These are phyloP conservation scores for Kazachstania africana DNA, from an alignment of 805 yeast genomes.

Conservation along the genomic window DNA sequence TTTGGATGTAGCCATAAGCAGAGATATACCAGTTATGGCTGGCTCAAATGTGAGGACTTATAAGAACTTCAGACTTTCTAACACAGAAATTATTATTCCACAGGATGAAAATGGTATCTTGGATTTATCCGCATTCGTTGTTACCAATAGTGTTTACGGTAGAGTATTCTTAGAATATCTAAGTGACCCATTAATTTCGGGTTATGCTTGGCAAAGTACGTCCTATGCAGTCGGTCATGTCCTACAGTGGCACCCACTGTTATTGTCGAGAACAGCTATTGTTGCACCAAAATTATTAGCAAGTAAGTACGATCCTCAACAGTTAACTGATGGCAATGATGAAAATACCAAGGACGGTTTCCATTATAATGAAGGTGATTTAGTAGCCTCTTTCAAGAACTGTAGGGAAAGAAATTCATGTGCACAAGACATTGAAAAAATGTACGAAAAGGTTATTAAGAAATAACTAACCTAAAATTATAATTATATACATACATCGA, in stretches of 20 bases:
- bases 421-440: slow-evolving; percentile 30
- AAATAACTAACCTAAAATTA: not conserved
- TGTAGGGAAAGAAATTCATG: slow-evolving; percentile 44
- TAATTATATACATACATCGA: not conserved
- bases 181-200: slow-evolving; percentile 60
- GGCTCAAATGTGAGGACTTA: slow-evolving; percentile 38
- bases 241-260: slow-evolving; percentile 88
- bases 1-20: slow-evolving; percentile 50
- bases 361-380: slow-evolving; percentile 52
- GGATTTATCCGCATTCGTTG: slow-evolving; percentile 59
- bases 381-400: slow-evolving; percentile 49
- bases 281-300: slow-evolving; percentile 54
- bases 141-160: slow-evolving; percentile 54
- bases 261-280: slow-evolving; percentile 60
- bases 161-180: slow-evolving; percentile 68
- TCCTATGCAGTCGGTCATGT: slow-evolving; percentile 64
- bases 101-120: slow-evolving; percentile 50
- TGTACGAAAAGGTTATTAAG: slow-evolving; percentile 12
- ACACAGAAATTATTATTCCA: slow-evolving; percentile 51
- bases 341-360: slow-evolving; percentile 30
- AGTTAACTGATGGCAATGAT: slow-evolving; percentile 9
- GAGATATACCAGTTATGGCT: slow-evolving; percentile 55
- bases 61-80: slow-evolving; percentile 41
- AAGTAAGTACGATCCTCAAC: slow-evolving; percentile 31
- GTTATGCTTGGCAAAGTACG: slow-evolving; percentile 37